Base-by-base conservation (phyloP, 192 early-diverging fungal genomes). In the Coemansia erecta region DNA sequence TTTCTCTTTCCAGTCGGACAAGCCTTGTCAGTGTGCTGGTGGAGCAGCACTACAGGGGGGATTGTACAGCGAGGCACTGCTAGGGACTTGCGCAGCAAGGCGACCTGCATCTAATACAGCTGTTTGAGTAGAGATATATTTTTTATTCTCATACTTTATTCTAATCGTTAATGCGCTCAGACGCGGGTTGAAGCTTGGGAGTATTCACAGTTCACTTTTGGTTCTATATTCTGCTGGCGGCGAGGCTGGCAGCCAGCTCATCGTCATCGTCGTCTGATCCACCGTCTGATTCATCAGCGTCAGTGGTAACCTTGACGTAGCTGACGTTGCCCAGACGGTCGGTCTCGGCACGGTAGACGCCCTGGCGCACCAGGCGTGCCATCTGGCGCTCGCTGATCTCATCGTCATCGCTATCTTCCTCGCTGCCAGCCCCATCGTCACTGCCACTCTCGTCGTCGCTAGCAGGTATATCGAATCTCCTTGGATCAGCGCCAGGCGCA, bases 311-410 rank as follows among this genome's bases (percentile, higher is more conserved):
- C 35, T 65, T 65, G 9, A 61, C 67, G 15, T 74, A 80, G 4
- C 44, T 64, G 21, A 69, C 54, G 44, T 80, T 80, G 10, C 77
- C 77, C 19, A 80, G 44, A 1, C 68, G 59, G 24, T 80, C 77
- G 2, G 56, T 74, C 24, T 64, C 60, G 14, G 53, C 58, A 31
- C 43, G 66, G 26, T 72, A 72, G 19, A 56, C 35, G 2, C 76
- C 76, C 53, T 65, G 58, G 8, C 55, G 58, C n/a, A 78, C 76
- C 37, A 78, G 63, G 51, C 24, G 58, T 14, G 70, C 70, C 65
- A 72, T 68, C 12, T 37, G 54, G 2, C 67, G 23, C 9, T 77
- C 64, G 48, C 61, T 52, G 43, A 61, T 60, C 24, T n/a, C n/a
- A n/a, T 77, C 63, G 22, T 45, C 47, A 10, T 53, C 54, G 8